Base-by-base conservation (phyloP, 345 rosid genomes). In the Clarkia xantiana region DNA sequence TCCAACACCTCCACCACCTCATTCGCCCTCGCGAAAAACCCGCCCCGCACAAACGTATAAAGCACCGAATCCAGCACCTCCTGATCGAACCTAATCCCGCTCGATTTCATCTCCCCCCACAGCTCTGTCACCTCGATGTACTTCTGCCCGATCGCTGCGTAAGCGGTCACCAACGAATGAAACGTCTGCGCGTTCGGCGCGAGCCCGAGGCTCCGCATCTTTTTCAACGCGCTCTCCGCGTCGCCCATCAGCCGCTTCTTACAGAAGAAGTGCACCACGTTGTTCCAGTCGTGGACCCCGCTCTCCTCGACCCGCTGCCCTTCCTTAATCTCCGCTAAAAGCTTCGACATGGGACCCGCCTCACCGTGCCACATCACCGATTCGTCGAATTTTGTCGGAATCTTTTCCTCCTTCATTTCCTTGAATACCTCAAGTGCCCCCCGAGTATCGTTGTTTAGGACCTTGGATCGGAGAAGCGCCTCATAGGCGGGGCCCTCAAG, bases 71-170 rank as follows among this genome's bases (percentile, higher is more conserved):
- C 98, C 45, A 91, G 75, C 63, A 91, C 72, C 62, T 91, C 98
- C 61, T 91, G 90, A 62, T 91, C 98, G 69, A 91, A 86, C 57
- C 62, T 81, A 78, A 91, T 71, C 11, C 68, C 56, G 52, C 83
- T 67, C 39, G 82, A 68, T 63, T 84, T 91, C 98, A 91, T 84
- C 70, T 86, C 93, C 45, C 98, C 94, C 96, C 98, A 91, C 5
- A 84, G 69, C 62, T 86, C 94, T 9, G 98, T 71, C 29, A 91
- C 98, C 73, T 91, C 96, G 2, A 61, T 60, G 47, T 91, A 91
- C 54, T 91, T 91, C 11, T 89, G 82, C 45, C 93, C 94, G 19
- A 84, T 50, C 36, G 98, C 89, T 45, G 98, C 94, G 51, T 84
- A 83, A 11, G 84, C 94, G 6, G 87, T 86, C 41, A 86, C 93